phyloP scores from a whole-genome alignment of 2,329 filamentous ascomycete genomes.

The Paracoccidioides lutzii region DNA sequence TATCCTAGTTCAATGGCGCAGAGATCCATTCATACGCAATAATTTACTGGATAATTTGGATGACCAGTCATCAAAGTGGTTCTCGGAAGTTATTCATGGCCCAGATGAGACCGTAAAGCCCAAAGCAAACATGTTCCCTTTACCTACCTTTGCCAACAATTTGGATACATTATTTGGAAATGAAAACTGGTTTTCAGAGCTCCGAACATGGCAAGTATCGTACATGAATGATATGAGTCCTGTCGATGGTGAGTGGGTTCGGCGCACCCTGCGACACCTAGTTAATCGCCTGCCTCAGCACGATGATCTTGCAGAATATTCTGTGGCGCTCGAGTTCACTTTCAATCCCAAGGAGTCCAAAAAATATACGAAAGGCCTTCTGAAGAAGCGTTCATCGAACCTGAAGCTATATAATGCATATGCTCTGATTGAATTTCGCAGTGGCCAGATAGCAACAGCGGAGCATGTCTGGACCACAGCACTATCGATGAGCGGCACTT shows the following conservation, averaged over 20 bases:
- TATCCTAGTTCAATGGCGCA: slow-evolving; percentile 27
- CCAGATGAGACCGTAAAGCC: slow-evolving; percentile 6
- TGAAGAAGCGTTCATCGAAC: slow-evolving; percentile 56
- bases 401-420: slow-evolving; percentile 66
- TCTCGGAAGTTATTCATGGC: slow-evolving; percentile 8
- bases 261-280: slow-evolving; percentile 46
- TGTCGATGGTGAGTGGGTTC: slow-evolving; percentile 36
- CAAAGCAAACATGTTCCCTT: slow-evolving; percentile 23
- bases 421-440: slow-evolving; percentile 54
- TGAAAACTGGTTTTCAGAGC: slow-evolving; percentile 37
- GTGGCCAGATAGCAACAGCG: slow-evolving; percentile 46
- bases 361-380: slow-evolving; percentile 57
- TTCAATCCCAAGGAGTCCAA: slow-evolving; percentile 45
- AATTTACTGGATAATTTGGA: slow-evolving; percentile 23
- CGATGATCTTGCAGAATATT: slow-evolving; percentile 52
- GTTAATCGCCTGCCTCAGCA: slow-evolving; percentile 31
- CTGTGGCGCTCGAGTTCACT: slow-evolving; percentile 52
- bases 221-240: slow-evolving; percentile 19
- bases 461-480: slow-evolving; percentile 55
- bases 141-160: slow-evolving; percentile 29
- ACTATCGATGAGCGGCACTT: slow-evolving; percentile 42
- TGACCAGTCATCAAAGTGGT: slow-evolving; percentile 17
- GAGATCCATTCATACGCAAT: slow-evolving; percentile 43
- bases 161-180: slow-evolving; percentile 43
- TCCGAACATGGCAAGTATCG: slow-evolving; percentile 21